Evolutionary conservation across 768 basidiomycete species (phyloP).

Genomic region (Boletus subcaerulescens): DNA sequence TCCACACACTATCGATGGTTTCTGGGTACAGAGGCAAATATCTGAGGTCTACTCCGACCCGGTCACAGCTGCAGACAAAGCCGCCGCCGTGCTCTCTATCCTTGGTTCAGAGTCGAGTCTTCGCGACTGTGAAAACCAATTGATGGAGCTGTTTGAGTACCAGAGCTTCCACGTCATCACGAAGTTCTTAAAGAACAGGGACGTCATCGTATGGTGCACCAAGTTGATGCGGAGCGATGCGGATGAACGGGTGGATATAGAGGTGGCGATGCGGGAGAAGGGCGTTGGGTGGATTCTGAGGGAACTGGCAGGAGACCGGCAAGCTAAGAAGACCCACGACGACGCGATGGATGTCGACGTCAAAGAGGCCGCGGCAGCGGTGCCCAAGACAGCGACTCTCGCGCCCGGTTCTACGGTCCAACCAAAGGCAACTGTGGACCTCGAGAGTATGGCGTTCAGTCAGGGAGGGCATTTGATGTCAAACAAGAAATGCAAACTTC

Average conservation of each 20-base stretch:
- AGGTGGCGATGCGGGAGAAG: constrained; percentile 98
- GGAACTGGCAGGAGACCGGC: constrained; percentile 80
- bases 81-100: constrained; percentile 76
- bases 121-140: constrained; percentile 91
- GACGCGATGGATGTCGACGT: constrained; percentile 84
- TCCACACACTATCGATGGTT: constrained; percentile 90
- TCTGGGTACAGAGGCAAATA: constrained; percentile 98
- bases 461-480: constrained; percentile 98
- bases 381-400: constrained; percentile 83
- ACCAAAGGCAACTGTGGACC: constrained; percentile 81
- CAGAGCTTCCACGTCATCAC: constrained; percentile 87
- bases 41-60: constrained; percentile 91
- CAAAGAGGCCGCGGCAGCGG: constrained; percentile 38
- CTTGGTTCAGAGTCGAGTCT: constrained; percentile 84
- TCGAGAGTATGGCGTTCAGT: constrained; percentile 93
- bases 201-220: constrained; percentile 97
- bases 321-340: constrained; percentile 44
- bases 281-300: constrained; percentile 94
- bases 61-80: constrained; percentile 90
- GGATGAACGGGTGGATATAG: constrained; percentile 87
- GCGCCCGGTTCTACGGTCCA: constrained; percentile 85
- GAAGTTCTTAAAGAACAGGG: constrained; percentile 91
- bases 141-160: constrained; percentile 97
- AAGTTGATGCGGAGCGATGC: constrained; percentile 88
- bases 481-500: constrained; percentile 97